phyloP scores from a whole-genome alignment of 1,284 basidiomycete species.

The Irpex sp. region DNA sequence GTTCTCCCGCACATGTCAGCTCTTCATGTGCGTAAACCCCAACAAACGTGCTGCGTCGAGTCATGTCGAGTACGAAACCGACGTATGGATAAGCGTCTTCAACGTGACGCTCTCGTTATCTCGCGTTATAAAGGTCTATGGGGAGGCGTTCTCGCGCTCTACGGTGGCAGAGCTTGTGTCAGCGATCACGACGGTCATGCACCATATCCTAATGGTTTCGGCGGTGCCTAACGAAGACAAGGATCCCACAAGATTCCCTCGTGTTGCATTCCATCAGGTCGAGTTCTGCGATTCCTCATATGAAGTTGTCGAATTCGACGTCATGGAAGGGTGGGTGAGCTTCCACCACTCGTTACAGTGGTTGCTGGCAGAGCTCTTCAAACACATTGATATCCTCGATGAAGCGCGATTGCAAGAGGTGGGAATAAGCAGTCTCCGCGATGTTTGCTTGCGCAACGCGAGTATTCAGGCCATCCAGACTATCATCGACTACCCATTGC shows the following conservation, averaged over 20 bases:
- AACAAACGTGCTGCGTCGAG: conserved; percentile 78
- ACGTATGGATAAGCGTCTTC: conserved; percentile 93
- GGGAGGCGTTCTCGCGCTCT: conserved; percentile 70
- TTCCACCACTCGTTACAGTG: conserved; percentile 96
- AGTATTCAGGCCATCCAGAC: conserved; percentile 64
- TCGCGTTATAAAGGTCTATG: conserved; percentile 84
- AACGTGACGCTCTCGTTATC: conserved; percentile 88
- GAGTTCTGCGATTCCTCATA: conserved; percentile 60
- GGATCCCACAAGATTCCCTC: conserved; percentile 61
- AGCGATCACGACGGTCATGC: conserved; percentile 69
- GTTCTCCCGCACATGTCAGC: conserved; percentile 65
- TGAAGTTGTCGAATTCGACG: conserved; percentile 71
- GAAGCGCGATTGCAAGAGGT: conserved; percentile 49
- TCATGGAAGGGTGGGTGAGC: conserved; percentile 80
- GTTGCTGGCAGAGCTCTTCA: conserved; percentile 88
- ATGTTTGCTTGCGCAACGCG: conserved; percentile 55
- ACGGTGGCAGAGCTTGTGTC: conserved; percentile 57
- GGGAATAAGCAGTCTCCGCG: conserved; percentile 53
- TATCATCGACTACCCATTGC: conserved; percentile 81
- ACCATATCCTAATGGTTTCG: conserved; percentile 73
- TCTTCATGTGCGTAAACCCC: conserved; percentile 91
- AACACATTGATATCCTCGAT: conserved; percentile 68
- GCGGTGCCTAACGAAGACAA: conserved; percentile 61
- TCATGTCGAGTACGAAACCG: conserved; percentile 93
- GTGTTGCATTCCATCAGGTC: conserved; percentile 61